Base-by-base conservation (phyloP, 352 stramenopile genomes). In the Globisporangium barbulae region DNA sequence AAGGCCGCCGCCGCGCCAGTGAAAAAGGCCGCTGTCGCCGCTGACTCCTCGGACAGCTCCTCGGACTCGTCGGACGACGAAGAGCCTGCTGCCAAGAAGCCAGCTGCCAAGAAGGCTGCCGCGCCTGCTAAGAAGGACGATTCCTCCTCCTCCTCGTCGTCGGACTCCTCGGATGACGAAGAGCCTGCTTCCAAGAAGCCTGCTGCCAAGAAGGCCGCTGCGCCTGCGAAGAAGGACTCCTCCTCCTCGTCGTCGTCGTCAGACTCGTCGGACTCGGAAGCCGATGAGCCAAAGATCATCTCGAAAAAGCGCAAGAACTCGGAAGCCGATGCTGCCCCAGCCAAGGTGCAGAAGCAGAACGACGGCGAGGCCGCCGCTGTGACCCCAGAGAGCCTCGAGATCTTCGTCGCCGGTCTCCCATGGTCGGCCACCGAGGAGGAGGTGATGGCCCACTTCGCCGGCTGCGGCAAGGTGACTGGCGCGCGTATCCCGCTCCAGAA, bases 351-450 rank as follows among this genome's bases (percentile, higher is more conserved):
- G 63, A 94, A 93, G 72, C 63, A 91, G 59, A 79, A 84, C 59
- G 76, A 91, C 64, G 85, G 83, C n/a, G 71, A 83, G 12, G 75
- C 79, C 19, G 76, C 74, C 50, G 76, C 81, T 50, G 84, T 83
- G 0, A 69, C 62, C 17, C 80, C 74, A 64, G 70, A 73, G 45
- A 76, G 76, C 71, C 88, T 79, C 7, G 88, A 90, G 59, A 83
- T 90, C 28, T 96, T 92, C 66, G 97, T 99, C 39, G 81, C 93
- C 39, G 98, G 98, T 54, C 75, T 99, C 5, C 97, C 98, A 30
- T 99, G 96, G 93, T 87, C 81, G 12, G 86, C 96, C 22, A 96
- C 90, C 0, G 94, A 99, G 68, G 90, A 98, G 0, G 90, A 99
- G 65, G 75, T 99, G 3, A 71, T 73, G 31, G 90, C 97, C 41